Base-by-base conservation (phyloP, 306 rosid species). In the Astragalus membranaceus region DNA sequence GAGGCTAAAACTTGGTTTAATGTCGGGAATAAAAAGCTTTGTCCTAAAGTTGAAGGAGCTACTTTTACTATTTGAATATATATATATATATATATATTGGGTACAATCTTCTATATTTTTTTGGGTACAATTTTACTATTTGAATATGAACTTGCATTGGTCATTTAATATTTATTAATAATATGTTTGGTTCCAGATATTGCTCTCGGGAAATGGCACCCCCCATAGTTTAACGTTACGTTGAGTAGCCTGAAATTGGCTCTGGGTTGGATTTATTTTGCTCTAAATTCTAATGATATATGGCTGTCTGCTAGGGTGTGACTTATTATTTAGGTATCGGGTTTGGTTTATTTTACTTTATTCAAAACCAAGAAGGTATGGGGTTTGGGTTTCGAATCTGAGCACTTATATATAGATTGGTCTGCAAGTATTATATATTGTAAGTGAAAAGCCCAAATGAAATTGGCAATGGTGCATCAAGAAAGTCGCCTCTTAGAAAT, bases 251-350 rank as follows among this genome's bases (percentile, higher is more conserved):
- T 14, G 7, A 64, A 7, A 13, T 69, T n/a, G 50, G 61, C 64
- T 72, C 10, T 60, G 42, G 71, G 49, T 16, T 30, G 76, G 62
- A 41, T 37, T 72, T 50, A 37, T 70, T 64, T 78, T 59, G 8
- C 4, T 30, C 61, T 54, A 56, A 71, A 66, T 59, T 54, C 8
- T 3, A 54, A 39, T 50, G 60, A 64, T 43, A 32, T 70, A 46
- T 51, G 48, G 11, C 44, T 66, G 26, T 65, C 26, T 77, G 15
- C 12, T 9, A 32, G 37, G 52, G 48, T 47, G 59, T 50, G 54
- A 14, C 13, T 74, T 41, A 46, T 66, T 62, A 37, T 50, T 46
- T 26, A 79, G 32, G 12, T 50, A 59, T 66, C 20, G n/a, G 55
- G 44, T 17, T 60, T 64, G 14, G 41, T 10, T 62, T 20, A 55